Conservation (phyloP, 108 stramenopile genomes). For the Cyclotella choctawhatcheeana region DNA sequence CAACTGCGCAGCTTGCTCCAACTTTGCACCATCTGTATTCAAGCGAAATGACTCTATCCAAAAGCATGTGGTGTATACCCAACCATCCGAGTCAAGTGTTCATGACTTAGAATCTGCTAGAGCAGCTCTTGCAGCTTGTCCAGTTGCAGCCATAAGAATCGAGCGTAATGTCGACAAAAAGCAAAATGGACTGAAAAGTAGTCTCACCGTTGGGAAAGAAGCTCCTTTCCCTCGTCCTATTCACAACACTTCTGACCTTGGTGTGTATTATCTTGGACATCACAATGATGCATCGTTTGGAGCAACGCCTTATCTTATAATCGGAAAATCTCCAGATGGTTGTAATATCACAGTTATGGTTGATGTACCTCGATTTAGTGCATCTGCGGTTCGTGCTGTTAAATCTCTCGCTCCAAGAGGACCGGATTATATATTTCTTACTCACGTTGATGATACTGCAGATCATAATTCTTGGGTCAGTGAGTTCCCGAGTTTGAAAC, state of each 20-base stretch:
- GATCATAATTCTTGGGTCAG: conserved; percentile 66
- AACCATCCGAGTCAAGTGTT: conserved; percentile 5
- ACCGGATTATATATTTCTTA: conserved; percentile 64
- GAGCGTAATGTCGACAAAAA: conserved; percentile 44
- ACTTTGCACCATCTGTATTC: conserved; percentile 66
- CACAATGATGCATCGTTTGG: conserved; percentile 72
- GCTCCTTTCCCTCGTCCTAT: conserved; percentile 60
- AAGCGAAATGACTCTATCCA: conserved; percentile 19
- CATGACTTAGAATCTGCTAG: conserved; percentile 61
- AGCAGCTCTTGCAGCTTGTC: conserved; percentile 72
- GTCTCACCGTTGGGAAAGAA: conserved; percentile 41
- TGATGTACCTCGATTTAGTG: conserved; percentile 61
- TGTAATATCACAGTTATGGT: conserved; percentile 59
- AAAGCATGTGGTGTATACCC: conserved; percentile 59
- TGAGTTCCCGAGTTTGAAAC: conserved; percentile 58
- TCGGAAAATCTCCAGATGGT: conserved; percentile 17
- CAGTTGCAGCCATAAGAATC: conserved; percentile 75
- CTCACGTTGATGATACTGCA: conserved; percentile 82
- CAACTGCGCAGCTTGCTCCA: conserved; percentile 70
- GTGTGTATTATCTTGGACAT: conserved; percentile 65
- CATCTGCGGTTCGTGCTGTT: conserved; percentile 46
- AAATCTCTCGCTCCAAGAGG: conserved; percentile 38
- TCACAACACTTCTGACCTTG: conserved; percentile 4
- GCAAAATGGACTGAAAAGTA: conserved; percentile 37
- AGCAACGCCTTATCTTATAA: conserved; percentile 64